These are phyloP conservation scores for Mortierella hygrophila DNA, from an alignment of 192 early-diverging fungal species.

Conservation along the genomic window DNA sequence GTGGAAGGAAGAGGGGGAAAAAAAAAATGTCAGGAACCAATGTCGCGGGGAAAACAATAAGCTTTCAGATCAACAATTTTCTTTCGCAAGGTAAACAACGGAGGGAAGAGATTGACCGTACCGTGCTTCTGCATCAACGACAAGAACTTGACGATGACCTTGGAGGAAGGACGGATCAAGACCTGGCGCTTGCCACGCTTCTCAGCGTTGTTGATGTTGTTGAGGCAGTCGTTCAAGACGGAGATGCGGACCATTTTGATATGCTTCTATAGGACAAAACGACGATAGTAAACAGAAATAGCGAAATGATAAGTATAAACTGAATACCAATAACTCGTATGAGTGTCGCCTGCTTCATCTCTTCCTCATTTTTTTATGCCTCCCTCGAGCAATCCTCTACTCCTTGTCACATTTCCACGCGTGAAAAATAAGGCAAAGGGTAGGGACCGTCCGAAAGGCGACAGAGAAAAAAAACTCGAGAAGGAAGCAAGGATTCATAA, in stretches of 20 bases:
- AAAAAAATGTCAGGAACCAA: background rate
- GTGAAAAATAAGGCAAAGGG: background rate
- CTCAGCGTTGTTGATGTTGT: slow-evolving; percentile 99
- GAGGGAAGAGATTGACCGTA: slow-evolving; percentile 48
- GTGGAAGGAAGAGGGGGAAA: background rate
- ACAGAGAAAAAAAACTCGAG: slow-evolving; percentile 9
- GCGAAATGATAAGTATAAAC: slow-evolving; percentile 16
- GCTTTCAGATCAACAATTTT: background rate
- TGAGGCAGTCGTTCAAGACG: slow-evolving; percentile 96
- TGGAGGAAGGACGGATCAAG: slow-evolving; percentile 95
- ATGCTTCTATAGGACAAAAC: slow-evolving; percentile 34
- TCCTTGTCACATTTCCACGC: background rate
- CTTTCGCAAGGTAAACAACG: background rate
- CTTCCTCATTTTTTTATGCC: slow-evolving; percentile 5
- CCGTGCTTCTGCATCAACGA: slow-evolving; percentile 99
- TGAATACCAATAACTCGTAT: slow-evolving; percentile 36
- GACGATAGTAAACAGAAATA: background rate
- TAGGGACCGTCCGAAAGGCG: background rate
- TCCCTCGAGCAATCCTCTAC: background rate
- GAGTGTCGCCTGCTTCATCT: slow-evolving; percentile 41
- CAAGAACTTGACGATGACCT: slow-evolving; percentile 99
- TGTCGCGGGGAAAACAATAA: background rate
- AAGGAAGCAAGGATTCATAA: slow-evolving; percentile 27
- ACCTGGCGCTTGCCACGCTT: slow-evolving; percentile 99
- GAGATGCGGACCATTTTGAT: slow-evolving; percentile 96